phyloP scores from a whole-genome alignment of 257 asterid genomes.

The Solanum chilense region DNA sequence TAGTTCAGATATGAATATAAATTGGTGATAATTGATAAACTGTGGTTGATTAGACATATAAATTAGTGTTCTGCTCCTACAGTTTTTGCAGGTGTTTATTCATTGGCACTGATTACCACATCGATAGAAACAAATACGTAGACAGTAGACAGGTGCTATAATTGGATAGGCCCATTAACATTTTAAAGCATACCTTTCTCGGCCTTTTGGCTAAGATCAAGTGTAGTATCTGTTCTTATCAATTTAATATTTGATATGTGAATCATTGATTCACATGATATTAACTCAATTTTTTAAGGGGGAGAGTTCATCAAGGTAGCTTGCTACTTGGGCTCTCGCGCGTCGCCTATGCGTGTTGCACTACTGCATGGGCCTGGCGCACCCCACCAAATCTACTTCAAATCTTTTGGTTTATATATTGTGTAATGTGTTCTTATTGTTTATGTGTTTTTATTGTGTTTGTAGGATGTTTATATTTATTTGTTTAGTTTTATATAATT shows the following conservation, averaged over 20 bases:
- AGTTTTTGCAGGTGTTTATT: neutral
- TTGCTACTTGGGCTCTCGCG: neutral
- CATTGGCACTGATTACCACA: neutral
- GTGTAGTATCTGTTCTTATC: neutral
- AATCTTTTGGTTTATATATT: neutral
- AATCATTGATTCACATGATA: accelerated
- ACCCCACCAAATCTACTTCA: neutral
- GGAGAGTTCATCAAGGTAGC: neutral
- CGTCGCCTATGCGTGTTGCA: neutral
- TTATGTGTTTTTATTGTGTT: too few species aligned
- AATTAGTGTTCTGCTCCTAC: neutral
- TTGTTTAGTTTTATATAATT: too few species aligned
- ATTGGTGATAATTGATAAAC: neutral
- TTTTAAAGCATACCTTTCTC: constrained; percentile 12
- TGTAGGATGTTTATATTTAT: too few species aligned
- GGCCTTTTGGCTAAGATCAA: constrained; percentile 30
- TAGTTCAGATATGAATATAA: neutral
- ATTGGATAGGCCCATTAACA: accelerated
- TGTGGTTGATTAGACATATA: neutral
- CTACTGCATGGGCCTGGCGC: neutral
- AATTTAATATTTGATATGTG: neutral
- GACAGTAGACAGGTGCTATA: neutral
- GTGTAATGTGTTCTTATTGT: too few species aligned
- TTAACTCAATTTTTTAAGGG: neutral
- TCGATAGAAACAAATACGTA: neutral